Percentiles rank a stretch among this genome's conserved stretches.
Conservation (phyloP, 805 yeast genomes). For the Osmozyma mogii region DNA sequence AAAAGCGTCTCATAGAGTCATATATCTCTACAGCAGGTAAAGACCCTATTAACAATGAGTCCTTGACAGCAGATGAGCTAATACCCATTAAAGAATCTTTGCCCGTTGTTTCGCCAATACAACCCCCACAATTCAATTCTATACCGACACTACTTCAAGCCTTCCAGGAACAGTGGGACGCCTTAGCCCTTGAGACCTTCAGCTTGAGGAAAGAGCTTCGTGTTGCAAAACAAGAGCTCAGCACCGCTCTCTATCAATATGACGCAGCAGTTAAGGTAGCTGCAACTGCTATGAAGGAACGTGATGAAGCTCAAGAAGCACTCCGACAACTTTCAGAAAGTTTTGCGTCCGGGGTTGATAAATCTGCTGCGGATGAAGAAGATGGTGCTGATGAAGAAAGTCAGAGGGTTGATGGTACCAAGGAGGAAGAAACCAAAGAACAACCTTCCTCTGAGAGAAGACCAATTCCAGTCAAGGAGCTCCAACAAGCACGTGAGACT, state of each 20-base stretch:
- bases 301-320: constrained; percentile 67
- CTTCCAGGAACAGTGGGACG: constrained; percentile 87
- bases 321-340: constrained; percentile 43
- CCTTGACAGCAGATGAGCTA: constrained; percentile 50
- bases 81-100: constrained; percentile 25
- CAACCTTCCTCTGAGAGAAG: not conserved
- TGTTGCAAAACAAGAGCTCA: constrained; percentile 60
- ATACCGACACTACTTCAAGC: constrained; percentile 72
- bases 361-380: constrained; percentile 9
- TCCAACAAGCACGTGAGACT: constrained; percentile 22
- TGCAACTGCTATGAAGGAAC: constrained; percentile 61
- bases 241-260: constrained; percentile 70
- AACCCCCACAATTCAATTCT: constrained; percentile 47
- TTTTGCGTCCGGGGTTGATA: constrained; percentile 14
- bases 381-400: not conserved
- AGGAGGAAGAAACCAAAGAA: not conserved
- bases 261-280: constrained; percentile 91
- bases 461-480: constrained; percentile 15
- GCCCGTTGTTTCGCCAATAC: constrained; percentile 24
- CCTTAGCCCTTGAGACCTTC: constrained; percentile 74
- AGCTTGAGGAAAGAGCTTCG: constrained; percentile 65
- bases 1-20: constrained; percentile 47
- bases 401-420: constrained; percentile 7
- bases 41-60: constrained; percentile 72
- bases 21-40: constrained; percentile 57